Base-by-base conservation (phyloP, 2,329 filamentous ascomycete genomes). In the Colletotrichum tropicale region DNA sequence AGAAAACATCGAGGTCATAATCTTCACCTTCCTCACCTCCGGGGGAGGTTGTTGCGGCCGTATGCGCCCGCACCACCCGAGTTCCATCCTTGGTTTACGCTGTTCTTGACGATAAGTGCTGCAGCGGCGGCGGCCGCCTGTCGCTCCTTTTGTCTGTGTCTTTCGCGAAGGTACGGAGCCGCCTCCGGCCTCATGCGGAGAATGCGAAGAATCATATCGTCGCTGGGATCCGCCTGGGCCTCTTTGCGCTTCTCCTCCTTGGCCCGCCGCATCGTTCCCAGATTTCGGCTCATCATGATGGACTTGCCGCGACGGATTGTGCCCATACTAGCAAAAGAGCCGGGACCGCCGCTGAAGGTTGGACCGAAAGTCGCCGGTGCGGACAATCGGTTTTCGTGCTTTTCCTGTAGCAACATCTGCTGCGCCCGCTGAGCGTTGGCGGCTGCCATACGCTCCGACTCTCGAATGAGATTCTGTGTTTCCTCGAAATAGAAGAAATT, bases 401-500 rank as follows among this genome's bases (percentile, higher is more conserved):
- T 83, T 76, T 87, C 85, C 64, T 87, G 85, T 74, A 88, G 86
- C 30, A 90, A 89, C 81, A 96, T 93, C 79, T 94, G 91, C 81
- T 98, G 94, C 18, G 90, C 89, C 34, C 94, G 92, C 76, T 95
- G 91, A 12, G 94, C 94, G 6, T 94, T 98, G 55, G 96, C 95
- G 3, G 95, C 93, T 5, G 96, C 96, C 94, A 99, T 99, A 71
- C 95, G 92, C 85, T 99, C 97, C 4, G 95, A 98, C n/a, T 95
- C 98, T 66, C 96, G 94, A 80, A 98, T 95, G 15, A 99, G 90
- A 80, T 94, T 96, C 76, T 98, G 95, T 1, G 96, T 98, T 36
- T 94, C 91, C 81, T 98, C 96, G 82, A 97, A 98, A 88, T 99
- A 99, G 89, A 98, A 99, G 89, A 98, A 99, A 87, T 98, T 98